Percentiles rank a stretch among this genome's conserved stretches.
These are phyloP conservation scores for Pyronema omphalodes DNA, from an alignment of 495 filamentous ascomycete species.

Conservation along the genomic window DNA sequence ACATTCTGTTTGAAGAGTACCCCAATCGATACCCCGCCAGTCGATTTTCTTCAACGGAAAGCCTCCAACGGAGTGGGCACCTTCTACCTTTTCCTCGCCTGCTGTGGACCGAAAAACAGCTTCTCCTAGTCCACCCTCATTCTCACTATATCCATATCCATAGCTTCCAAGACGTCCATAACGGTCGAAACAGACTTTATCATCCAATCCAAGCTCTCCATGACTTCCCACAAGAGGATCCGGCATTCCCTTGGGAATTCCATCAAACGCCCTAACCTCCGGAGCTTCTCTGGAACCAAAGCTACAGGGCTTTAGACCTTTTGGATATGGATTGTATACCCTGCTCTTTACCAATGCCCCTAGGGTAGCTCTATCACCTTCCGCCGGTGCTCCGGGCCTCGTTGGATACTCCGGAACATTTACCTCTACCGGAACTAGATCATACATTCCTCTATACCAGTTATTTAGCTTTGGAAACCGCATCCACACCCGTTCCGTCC, in stretches of 20 bases:
- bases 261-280: slow-evolving; percentile 18
- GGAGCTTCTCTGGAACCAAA: slow-evolving; percentile 7
- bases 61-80: slow-evolving; percentile 25
- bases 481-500: not conserved
- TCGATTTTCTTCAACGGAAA: slow-evolving; percentile 28
- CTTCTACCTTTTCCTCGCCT: slow-evolving; percentile 57
- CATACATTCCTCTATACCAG: slow-evolving; percentile 18
- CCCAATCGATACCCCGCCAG: slow-evolving; percentile 57
- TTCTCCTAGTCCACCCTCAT: slow-evolving; percentile 61
- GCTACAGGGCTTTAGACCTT: not conserved
- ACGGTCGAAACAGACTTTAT: slow-evolving; percentile 87
- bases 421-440: not conserved
- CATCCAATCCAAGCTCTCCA: slow-evolving; percentile 54
- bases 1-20: slow-evolving; percentile 46
- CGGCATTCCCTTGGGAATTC: slow-evolving; percentile 38
- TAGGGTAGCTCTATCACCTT: not conserved
- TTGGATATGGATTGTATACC: slow-evolving; percentile 15
- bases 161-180: slow-evolving; percentile 80
- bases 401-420: slow-evolving; percentile 19
- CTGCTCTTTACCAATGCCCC: slow-evolving; percentile 1
- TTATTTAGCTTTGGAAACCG: slow-evolving; percentile 11
- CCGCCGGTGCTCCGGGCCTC: not conserved
- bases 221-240: slow-evolving; percentile 68
- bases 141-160: slow-evolving; percentile 62
- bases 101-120: slow-evolving; percentile 65